Conservation (phyloP, 2,329 filamentous ascomycete genomes). For the Chrysoporthe puriensis region DNA sequence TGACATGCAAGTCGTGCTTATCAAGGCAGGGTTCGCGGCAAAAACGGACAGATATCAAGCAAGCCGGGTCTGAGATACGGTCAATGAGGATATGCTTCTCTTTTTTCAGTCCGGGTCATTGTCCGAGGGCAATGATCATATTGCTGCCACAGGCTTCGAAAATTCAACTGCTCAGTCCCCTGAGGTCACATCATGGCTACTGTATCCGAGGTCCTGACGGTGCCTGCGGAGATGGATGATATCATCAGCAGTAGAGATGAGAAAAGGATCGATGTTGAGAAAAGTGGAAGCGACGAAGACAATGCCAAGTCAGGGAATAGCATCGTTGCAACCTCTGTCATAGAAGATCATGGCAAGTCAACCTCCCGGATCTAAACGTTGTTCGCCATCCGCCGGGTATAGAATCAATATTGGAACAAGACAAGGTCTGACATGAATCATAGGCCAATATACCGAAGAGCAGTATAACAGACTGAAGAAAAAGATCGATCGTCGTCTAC, state of each 20-base stretch:
- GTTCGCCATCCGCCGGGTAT: neutral
- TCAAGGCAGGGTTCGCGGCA: neutral
- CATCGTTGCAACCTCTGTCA: neutral
- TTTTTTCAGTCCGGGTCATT: neutral
- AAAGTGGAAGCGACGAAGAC: slow-evolving; percentile 12
- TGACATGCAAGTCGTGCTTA: slow-evolving; percentile 3
- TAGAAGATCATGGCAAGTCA: slow-evolving; percentile 7
- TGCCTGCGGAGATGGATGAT: slow-evolving; percentile 12
- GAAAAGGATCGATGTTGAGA: slow-evolving; percentile 2
- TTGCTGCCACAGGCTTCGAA: neutral
- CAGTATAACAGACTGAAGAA: slow-evolving; percentile 43
- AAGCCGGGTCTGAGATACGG: neutral
- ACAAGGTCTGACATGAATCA: neutral
- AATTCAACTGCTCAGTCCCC: neutral
- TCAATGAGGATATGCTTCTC: neutral
- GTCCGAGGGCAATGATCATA: neutral
- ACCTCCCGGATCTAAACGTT: neutral
- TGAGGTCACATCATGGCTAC: slow-evolving; percentile 12
- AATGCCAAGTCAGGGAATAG: slow-evolving; percentile 3
- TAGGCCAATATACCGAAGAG: slow-evolving; percentile 40
- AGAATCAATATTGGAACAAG: neutral
- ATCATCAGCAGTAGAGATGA: slow-evolving; percentile 10
- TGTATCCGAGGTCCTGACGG: slow-evolving; percentile 13
- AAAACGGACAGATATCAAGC: neutral
- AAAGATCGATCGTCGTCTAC: slow-evolving; percentile 50